A percentile compares a stretch with the other conserved stretches of the same genome.
Evolutionary conservation across 345 rosid species (phyloP).

Genomic region (Litchi chinensis): DNA sequence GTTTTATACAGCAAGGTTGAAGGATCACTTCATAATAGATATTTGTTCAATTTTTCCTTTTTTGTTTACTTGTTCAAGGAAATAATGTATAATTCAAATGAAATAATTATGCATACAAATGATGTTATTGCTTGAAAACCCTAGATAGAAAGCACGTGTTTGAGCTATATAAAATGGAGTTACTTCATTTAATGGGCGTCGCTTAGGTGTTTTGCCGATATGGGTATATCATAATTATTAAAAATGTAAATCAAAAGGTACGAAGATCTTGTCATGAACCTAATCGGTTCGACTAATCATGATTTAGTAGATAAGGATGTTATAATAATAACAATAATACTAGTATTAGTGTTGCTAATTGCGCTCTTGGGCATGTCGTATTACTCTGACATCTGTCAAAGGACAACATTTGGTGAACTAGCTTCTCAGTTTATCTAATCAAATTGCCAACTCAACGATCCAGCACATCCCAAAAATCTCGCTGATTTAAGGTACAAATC

Average conservation of each 20-base stretch:
- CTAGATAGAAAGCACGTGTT: slow-evolving; percentile 19
- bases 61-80: neutral
- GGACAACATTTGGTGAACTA: slow-evolving; percentile 17
- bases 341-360: neutral
- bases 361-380: slow-evolving; percentile 5
- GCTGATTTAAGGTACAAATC: slow-evolving; percentile 18
- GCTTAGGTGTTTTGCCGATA: neutral
- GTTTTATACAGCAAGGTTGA: neutral
- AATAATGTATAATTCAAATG: neutral
- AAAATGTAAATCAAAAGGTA: neutral
- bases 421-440: neutral
- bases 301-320: slow-evolving; percentile 22
- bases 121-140: slow-evolving; percentile 29
- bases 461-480: slow-evolving; percentile 43
- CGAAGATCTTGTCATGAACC: slow-evolving; percentile 10
- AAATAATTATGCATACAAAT: slow-evolving; percentile 8
- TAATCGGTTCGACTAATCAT: slow-evolving; percentile 1
- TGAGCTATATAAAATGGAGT: neutral
- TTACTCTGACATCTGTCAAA: slow-evolving; percentile 22
- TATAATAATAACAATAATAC: neutral
- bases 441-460: neutral
- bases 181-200: neutral
- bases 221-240: neutral
- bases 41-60: neutral
- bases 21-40: slow-evolving; percentile 5